A percentile compares a stretch with the other conserved stretches of the same genome.
These are phyloP conservation scores for Zymoseptoria crescenta DNA, from an alignment of 2,329 filamentous ascomycete genomes.

Conservation along the genomic window DNA sequence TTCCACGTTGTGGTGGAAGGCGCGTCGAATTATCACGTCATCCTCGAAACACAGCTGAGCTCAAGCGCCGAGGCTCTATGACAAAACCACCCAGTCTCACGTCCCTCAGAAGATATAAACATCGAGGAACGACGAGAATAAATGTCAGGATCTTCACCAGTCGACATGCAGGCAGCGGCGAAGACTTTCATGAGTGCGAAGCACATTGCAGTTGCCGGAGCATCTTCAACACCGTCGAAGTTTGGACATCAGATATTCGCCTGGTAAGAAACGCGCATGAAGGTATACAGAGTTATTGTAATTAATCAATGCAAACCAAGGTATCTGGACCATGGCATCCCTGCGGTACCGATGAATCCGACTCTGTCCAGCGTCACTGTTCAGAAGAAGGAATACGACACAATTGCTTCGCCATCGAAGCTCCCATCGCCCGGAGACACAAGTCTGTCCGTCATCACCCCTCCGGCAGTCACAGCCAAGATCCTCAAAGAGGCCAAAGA, in stretches of 20 bases:
- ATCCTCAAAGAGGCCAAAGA: conserved; percentile 70
- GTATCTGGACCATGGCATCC: conserved; percentile 51
- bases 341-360: conserved; percentile 79
- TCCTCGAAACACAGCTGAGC: not conserved
- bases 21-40: not conserved
- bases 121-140: not conserved
- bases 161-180: conserved; percentile 60
- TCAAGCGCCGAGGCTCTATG: not conserved
- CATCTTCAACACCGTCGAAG: conserved; percentile 75
- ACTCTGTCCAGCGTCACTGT: conserved; percentile 57
- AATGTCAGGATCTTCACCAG: conserved; percentile 2
- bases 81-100: not conserved
- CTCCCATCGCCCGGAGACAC: conserved; percentile 62
- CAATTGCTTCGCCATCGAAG: conserved; percentile 56
- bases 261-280: conserved; percentile 60
- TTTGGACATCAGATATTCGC: conserved; percentile 86
- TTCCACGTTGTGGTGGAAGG: not conserved
- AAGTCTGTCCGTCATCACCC: conserved; percentile 78
- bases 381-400: conserved; percentile 50
- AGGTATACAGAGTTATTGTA: too few relatives aligned
- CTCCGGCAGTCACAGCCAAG: conserved; percentile 65
- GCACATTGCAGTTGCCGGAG: conserved; percentile 82
- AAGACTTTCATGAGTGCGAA: conserved; percentile 73
- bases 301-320: too few relatives aligned
- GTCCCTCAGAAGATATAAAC: not conserved